phyloP scores from a whole-genome alignment of 148 eudicot species.

The Pharnaceum exiguum region DNA sequence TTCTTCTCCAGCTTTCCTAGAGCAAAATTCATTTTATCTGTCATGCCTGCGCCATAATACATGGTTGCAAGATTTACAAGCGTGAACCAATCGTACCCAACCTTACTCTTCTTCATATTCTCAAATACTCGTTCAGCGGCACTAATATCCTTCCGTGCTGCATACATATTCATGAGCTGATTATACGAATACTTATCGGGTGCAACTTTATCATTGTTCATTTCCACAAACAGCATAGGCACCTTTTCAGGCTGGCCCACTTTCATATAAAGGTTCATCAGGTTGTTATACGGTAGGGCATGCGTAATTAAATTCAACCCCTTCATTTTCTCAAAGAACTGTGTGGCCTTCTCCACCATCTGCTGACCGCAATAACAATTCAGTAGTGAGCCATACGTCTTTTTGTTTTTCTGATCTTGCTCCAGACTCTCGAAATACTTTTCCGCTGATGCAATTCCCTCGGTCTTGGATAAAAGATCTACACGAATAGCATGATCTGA shows the following conservation, averaged over 20 bases:
- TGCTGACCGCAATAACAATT: conserved; percentile 46
- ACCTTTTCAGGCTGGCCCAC: conserved; percentile 40
- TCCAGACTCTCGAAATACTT: conserved; percentile 38
- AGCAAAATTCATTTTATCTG: conserved; percentile 31
- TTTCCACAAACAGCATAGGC: conserved; percentile 29
- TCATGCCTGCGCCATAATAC: conserved; percentile 32
- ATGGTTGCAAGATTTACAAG: conserved; percentile 45
- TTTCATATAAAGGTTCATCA: conserved; percentile 35
- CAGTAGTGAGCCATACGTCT: conserved; percentile 55
- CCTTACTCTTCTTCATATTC: conserved; percentile 27
- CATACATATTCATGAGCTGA: conserved; percentile 37
- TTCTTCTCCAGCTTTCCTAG: conserved; percentile 29
- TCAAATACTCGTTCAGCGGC: conserved; percentile 40
- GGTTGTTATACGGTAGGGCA: conserved; percentile 37
- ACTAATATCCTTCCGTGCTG: conserved; percentile 32
- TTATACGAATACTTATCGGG: conserved; percentile 33
- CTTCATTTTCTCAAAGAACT: conserved; percentile 42
- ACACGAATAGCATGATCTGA: conserved; percentile 44
- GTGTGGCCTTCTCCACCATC: conserved; percentile 32
- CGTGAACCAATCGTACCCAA: conserved; percentile 34
- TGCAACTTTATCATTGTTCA: conserved; percentile 32
- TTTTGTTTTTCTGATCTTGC: conserved; percentile 30
- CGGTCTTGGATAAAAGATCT: conserved; percentile 42
- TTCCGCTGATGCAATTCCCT: conserved; percentile 45
- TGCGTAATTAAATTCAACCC: conserved; percentile 18